Percentiles rank a stretch among this genome's conserved stretches.
Conservation (phyloP, 2,329 filamentous ascomycete species). For the Dothistroma septosporum region DNA sequence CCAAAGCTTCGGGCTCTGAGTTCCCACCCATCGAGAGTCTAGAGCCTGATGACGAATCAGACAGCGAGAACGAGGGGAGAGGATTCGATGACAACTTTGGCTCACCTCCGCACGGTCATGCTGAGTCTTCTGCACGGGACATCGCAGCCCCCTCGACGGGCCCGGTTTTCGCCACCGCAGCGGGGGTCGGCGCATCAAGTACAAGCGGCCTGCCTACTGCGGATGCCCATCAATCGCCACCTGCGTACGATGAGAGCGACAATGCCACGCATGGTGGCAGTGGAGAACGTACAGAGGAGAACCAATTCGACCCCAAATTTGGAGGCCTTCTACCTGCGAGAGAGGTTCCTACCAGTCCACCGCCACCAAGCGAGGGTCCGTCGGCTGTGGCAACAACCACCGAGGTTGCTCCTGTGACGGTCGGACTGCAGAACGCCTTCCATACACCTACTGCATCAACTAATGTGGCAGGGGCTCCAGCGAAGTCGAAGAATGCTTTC, state of each 20-base stretch:
- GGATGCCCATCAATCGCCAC: constrained; percentile 56
- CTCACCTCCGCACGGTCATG: constrained; percentile 35
- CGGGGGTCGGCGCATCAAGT: constrained; percentile 1
- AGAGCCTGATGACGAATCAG: constrained; percentile 77
- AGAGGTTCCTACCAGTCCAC: constrained; percentile 45
- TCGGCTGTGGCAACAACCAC: constrained; percentile 11
- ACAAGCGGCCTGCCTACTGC: constrained; percentile 46
- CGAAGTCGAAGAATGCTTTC: constrained; percentile 53
- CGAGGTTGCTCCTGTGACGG: constrained; percentile 13
- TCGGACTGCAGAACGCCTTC: constrained; percentile 7
- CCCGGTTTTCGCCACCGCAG: constrained; percentile 4
- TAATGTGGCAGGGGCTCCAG: constrained; percentile 7
- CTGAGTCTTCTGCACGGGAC: constrained; percentile 5
- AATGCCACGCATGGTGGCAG: constrained; percentile 34
- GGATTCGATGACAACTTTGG: constrained; percentile 93
- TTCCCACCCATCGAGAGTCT: constrained; percentile 93
- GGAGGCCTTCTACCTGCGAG: constrained; percentile 54
- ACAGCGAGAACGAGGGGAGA: constrained; percentile 61
- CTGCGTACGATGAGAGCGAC: constrained; percentile 49
- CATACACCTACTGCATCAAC: constrained; percentile 14
- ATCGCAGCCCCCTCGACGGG: constrained; percentile 5
- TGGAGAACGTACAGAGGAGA: constrained; percentile 27
- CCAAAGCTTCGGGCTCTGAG: constrained; percentile 48
- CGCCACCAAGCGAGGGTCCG: constrained; percentile 8
- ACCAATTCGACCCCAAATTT: constrained; percentile 51